Conservation (phyloP, 177 flowering plant genomes). For the Vitis hybrid region DNA sequence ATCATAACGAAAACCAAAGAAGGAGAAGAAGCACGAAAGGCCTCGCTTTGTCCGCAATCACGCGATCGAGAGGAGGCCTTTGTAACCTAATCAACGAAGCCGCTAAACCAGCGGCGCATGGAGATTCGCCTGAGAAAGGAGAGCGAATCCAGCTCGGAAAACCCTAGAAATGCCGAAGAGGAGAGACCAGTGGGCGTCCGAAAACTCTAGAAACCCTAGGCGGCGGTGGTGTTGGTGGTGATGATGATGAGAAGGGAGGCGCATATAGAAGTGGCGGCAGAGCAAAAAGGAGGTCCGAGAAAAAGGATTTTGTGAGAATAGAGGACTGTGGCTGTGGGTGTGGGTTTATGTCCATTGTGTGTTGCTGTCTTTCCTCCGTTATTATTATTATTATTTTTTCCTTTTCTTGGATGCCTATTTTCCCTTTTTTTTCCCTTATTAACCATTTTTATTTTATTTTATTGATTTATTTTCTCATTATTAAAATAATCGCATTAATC, state of each 20-base stretch:
- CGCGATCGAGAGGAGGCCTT: background rate
- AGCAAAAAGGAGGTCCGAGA: background rate
- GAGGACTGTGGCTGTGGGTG: conserved; percentile 2
- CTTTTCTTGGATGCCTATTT: too few species aligned
- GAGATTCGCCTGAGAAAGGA: conserved; percentile 48
- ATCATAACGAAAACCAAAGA: background rate
- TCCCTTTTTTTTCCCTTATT: too few species aligned
- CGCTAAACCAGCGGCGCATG: conserved; percentile 82
- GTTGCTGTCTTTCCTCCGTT: background rate
- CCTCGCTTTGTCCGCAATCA: background rate
- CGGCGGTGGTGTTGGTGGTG: background rate
- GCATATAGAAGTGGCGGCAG: conserved; percentile 36
- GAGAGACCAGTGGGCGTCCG: background rate
- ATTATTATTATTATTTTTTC: too few species aligned
- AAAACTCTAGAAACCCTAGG: conserved; percentile 26
- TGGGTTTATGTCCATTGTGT: background rate
- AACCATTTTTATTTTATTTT: too few species aligned
- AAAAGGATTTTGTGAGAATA: conserved; percentile 10
- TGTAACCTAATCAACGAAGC: conserved; percentile 66
- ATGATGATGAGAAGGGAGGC: conserved; percentile 18
- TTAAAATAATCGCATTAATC: too few species aligned
- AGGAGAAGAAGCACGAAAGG: background rate
- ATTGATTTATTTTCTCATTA: too few species aligned
- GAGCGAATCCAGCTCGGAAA: conserved; percentile 73
- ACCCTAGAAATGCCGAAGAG: conserved; percentile 19